Conservation (phyloP, 495 filamentous ascomycete genomes). For the Xylaria bambusicola region DNA sequence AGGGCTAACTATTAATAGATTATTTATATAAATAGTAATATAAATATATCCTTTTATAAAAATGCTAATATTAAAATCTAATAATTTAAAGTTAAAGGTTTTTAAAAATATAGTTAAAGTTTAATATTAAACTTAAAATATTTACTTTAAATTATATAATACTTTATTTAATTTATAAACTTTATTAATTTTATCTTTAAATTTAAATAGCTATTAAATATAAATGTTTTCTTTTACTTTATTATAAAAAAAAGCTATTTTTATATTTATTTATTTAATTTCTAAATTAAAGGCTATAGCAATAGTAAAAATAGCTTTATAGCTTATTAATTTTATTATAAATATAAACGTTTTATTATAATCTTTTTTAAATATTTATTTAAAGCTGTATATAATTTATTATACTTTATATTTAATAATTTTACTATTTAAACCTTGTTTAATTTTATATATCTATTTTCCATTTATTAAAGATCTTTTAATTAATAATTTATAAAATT, state of each 20-base stretch:
- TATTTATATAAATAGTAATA: no score
- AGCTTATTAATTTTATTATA: conserved; percentile 3
- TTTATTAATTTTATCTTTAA: neutral
- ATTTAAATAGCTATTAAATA: neutral
- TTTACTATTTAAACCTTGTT: neutral
- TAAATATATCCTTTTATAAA: no score
- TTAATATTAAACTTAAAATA: conserved; percentile 4
- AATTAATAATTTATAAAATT: neutral
- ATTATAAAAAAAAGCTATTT: neutral
- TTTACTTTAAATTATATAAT: conserved; percentile 4
- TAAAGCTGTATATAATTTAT: conserved; percentile 14
- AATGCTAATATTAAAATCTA: neutral
- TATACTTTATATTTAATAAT: conserved; percentile 9
- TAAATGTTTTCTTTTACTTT: conserved; percentile 6
- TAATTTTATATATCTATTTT: conserved; percentile 11
- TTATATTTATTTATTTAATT: conserved; percentile 6
- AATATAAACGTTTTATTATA: conserved; percentile 14
- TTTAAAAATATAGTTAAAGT: neutral
- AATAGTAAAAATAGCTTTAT: conserved; percentile 6
- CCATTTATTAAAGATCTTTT: neutral
- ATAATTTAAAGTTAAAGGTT: neutral
- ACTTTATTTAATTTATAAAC: conserved; percentile 3
- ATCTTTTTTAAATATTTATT: conserved; percentile 11
- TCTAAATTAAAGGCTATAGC: neutral
- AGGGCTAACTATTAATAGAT: neutral